Evolutionary conservation across 352 stramenopile species (phyloP).

Genomic region (Globisporangium splendens): DNA sequence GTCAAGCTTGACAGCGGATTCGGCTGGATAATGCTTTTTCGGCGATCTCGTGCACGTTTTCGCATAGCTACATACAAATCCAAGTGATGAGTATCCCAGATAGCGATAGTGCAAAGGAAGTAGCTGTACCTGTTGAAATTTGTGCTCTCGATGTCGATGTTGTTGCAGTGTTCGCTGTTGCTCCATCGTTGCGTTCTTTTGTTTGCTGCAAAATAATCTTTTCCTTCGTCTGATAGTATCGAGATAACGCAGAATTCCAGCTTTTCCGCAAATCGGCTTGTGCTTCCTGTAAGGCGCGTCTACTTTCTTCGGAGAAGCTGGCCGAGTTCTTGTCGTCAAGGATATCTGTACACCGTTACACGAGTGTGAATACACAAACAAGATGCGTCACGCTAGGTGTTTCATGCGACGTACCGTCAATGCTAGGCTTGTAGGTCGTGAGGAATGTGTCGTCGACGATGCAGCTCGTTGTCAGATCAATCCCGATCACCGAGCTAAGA

Average conservation of each 20-base stretch:
- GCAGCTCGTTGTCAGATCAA: constrained; percentile 38
- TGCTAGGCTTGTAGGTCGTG: constrained; percentile 3
- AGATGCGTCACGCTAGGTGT: background rate
- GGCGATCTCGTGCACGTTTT: constrained; percentile 26
- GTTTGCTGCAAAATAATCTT: background rate
- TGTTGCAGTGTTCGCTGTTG: background rate
- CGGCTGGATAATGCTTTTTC: constrained; percentile 24
- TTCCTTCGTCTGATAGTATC: constrained; percentile 1
- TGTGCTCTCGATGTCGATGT: background rate
- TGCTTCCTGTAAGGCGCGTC: constrained; percentile 2
- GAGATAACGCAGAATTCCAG: constrained; percentile 16
- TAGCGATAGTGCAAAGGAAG: background rate
- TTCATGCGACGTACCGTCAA: background rate
- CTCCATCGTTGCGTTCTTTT: no score
- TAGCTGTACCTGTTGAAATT: constrained; percentile 3
- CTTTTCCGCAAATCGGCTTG: constrained; percentile 23
- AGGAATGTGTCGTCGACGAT: constrained; percentile 41
- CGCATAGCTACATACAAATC: constrained; percentile 2
- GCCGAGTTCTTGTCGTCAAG: background rate
- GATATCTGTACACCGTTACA: background rate
- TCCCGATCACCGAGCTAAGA: constrained; percentile 22
- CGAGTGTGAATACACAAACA: background rate
- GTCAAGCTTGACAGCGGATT: constrained; percentile 11
- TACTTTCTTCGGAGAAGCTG: background rate
- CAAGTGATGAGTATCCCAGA: background rate